Evolutionary conservation across 75 land plant species (phyloP).

Genomic region (Pinus tabuliformis): DNA sequence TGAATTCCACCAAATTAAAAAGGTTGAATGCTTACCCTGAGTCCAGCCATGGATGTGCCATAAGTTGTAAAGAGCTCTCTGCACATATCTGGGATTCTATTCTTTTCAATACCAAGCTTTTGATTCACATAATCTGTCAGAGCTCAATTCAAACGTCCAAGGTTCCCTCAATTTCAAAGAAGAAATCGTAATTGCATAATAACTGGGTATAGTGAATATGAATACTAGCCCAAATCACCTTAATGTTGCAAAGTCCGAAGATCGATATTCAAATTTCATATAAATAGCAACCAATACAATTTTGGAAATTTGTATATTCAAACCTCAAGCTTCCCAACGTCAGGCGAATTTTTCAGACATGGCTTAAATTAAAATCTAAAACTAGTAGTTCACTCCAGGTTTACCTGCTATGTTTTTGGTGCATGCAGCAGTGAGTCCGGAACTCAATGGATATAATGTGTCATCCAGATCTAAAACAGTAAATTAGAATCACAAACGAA

Average conservation of each 20-base stretch:
- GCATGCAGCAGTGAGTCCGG: constrained; percentile 63
- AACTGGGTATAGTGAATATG: no score
- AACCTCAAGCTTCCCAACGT: no score
- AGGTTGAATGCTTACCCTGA: constrained; percentile 14
- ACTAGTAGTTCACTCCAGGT: background rate
- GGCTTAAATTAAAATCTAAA: no score
- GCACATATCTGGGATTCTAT: constrained; percentile 36
- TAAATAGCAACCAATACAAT: no score
- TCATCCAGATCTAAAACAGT: constrained; percentile 65
- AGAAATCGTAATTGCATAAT: background rate
- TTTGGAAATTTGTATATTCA: no score
- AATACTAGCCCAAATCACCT: no score
- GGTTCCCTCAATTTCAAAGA: background rate
- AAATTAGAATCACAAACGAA: background rate
- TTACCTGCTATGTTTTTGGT: constrained; percentile 72
- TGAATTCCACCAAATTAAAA: background rate
- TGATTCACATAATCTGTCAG: constrained; percentile 65
- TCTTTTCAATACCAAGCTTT: constrained; percentile 63
- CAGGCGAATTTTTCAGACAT: no score
- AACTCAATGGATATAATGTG: constrained; percentile 72
- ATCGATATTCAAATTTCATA: no score
- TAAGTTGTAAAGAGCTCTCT: constrained; percentile 55
- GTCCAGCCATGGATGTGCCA: constrained; percentile 94
- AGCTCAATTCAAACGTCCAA: background rate
- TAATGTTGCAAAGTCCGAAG: no score